Base-by-base conservation (phyloP, 495 filamentous ascomycete species). In the Penicillium antarcticum region DNA sequence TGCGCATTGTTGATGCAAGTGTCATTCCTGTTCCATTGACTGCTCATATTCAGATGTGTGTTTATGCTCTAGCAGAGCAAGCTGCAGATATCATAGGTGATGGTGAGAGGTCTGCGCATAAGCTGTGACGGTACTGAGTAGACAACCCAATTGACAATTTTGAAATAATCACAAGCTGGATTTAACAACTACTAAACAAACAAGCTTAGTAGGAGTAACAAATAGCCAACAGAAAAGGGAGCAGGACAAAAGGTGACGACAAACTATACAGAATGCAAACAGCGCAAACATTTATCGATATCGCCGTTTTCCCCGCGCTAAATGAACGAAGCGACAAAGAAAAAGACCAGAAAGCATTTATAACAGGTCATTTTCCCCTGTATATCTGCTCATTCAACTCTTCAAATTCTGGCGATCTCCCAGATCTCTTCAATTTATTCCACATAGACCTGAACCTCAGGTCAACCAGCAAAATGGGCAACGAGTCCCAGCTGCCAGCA, bases 401-500 rank as follows among this genome's bases (percentile, higher is more conserved):
- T 14, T 4, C 13, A 23, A 33, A 3, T 11, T 24, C 17, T 24
- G 1, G 13, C 13, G 11, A 24, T 18, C 21, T 23, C n/a, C 9
- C 1, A 8, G n/a, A 13, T 24, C 42, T 31, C 18, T 40, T 45
- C 45, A 21, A 36, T 45, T 4, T 13, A 17, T 21, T 11, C 18
- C 3, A 10, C 8, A 35, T 5, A 39, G 24, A 51, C 46, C 39
- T 42, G 42, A 32, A 31, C 7, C 34, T 37, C 58, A 33, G 48
- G 44, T 17, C 26, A 35, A 42, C 29, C 51, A 45, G 8, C 53
- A 67, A 11, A 48, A 72, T 75, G 71, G 55, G 46, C 52, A 55
- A 69, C 42, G 53, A 63, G 46, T 49, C 68, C 57, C 52, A 60
- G 34, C 50, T 56, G 43, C 77, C 81, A n/a, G 79, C 82, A 58